Evolutionary conservation across 108 stramenopile species (phyloP).

Genomic region (Pseudonitzschia multiseries): DNA sequence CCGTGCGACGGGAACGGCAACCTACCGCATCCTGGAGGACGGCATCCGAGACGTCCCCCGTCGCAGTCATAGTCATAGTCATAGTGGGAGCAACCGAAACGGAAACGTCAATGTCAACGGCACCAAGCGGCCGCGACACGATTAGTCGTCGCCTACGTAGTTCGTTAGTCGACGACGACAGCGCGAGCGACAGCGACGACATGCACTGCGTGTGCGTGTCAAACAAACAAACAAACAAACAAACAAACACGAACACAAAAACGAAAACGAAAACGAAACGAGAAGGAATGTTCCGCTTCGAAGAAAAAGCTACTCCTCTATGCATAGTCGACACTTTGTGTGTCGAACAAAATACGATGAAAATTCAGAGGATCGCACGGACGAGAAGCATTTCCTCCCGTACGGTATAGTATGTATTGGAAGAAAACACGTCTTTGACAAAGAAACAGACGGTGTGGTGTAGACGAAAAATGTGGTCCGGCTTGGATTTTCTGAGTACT

Average conservation of each 20-base stretch:
- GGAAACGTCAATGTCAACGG: neutral
- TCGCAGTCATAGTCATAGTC: neutral
- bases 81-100: neutral
- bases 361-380: no score
- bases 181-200: neutral
- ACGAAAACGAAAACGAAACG: neutral
- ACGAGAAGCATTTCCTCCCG: no score
- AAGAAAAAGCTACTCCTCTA: no score
- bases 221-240: no score
- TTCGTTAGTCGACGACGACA: neutral
- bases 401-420: no score
- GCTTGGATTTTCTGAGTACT: no score
- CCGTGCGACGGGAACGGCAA: conserved; percentile 54
- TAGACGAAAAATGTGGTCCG: no score
- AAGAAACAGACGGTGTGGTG: no score
- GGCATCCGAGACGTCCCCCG: conserved; percentile 47
- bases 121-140: neutral
- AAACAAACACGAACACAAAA: no score
- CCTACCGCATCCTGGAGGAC: conserved; percentile 50
- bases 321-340: no score
- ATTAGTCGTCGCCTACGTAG: neutral
- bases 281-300: neutral
- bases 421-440: no score
- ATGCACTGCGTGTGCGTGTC: neutral
- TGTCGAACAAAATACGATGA: no score